A percentile compares a stretch with the other conserved stretches of the same genome.
Conservation (phyloP, 345 rosid species). For the Toxicodendron radicans region DNA sequence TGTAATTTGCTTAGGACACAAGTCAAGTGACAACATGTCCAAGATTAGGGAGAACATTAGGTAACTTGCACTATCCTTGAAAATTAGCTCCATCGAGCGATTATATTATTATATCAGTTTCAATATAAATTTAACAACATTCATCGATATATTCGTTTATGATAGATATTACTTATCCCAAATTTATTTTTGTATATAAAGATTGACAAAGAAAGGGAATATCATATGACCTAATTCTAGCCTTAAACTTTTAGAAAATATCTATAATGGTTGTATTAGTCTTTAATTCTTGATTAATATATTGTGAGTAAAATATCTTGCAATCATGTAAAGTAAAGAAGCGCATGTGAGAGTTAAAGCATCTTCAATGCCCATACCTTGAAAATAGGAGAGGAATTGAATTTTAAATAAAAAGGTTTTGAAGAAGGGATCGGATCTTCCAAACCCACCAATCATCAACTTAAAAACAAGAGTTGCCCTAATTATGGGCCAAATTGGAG, state of each 20-base stretch:
- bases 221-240: neutral
- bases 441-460: neutral
- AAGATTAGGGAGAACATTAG: neutral
- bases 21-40: neutral
- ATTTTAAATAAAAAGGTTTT: neutral
- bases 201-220: neutral
- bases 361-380: constrained; percentile 24
- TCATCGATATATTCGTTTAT: too few species aligned
- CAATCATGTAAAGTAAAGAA: constrained; percentile 14
- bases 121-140: too few species aligned
- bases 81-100: neutral
- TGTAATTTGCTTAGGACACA: neutral
- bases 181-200: neutral
- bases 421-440: neutral
- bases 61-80: neutral
- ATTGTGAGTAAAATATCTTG: neutral
- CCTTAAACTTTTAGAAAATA: neutral
- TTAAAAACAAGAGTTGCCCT: neutral
- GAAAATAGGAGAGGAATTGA: constrained; percentile 17
- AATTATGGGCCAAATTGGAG: too few species aligned
- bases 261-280: neutral
- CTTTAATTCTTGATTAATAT: neutral
- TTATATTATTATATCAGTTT: too few species aligned
- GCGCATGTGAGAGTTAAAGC: constrained; percentile 26
- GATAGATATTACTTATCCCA: too few species aligned